These are phyloP conservation scores for Fomitopsis palustris DNA, from an alignment of 1,284 basidiomycete genomes.

Conservation along the genomic window DNA sequence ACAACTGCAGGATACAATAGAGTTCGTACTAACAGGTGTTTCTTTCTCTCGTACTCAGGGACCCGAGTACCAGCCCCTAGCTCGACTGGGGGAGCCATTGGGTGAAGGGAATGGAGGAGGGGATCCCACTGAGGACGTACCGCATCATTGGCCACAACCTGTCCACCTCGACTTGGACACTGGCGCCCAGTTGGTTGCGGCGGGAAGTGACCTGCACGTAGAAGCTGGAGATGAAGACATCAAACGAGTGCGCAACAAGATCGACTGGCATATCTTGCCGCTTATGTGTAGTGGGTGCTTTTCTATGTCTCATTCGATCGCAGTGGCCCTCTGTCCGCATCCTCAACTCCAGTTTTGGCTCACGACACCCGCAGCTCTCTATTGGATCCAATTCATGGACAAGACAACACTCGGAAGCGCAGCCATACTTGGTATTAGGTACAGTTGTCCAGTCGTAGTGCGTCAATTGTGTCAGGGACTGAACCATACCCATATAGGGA, in stretches of 20 bases:
- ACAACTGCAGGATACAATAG: too few species aligned
- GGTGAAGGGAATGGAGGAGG: not conserved
- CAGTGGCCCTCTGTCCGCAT: too few species aligned
- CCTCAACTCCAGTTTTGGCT: not conserved
- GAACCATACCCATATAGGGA: slow-evolving; percentile 26
- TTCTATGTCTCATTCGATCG: too few species aligned
- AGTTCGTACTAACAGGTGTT: too few species aligned
- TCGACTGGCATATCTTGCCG: slow-evolving; percentile 62
- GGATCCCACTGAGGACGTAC: not conserved
- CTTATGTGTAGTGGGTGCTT: slow-evolving; percentile 63
- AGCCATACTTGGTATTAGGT: slow-evolving; percentile 66
- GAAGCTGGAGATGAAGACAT: slow-evolving; percentile 43
- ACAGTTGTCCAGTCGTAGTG: not conserved
- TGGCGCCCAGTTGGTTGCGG: slow-evolving; percentile 50
- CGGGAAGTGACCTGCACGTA: slow-evolving; percentile 32
- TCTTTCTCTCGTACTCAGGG: not conserved
- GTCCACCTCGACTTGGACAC: slow-evolving; percentile 42
- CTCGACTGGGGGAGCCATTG: not conserved
- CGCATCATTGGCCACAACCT: not conserved
- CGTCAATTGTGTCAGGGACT: not conserved
- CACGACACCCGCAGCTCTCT: slow-evolving; percentile 39
- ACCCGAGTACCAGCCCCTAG: not conserved
- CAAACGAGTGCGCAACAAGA: slow-evolving; percentile 54
- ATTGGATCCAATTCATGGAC: slow-evolving; percentile 71
- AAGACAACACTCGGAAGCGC: slow-evolving; percentile 69